These are phyloP conservation scores for Chytriomyces confervae DNA, from an alignment of 192 early-diverging fungal genomes.

Conservation along the genomic window DNA sequence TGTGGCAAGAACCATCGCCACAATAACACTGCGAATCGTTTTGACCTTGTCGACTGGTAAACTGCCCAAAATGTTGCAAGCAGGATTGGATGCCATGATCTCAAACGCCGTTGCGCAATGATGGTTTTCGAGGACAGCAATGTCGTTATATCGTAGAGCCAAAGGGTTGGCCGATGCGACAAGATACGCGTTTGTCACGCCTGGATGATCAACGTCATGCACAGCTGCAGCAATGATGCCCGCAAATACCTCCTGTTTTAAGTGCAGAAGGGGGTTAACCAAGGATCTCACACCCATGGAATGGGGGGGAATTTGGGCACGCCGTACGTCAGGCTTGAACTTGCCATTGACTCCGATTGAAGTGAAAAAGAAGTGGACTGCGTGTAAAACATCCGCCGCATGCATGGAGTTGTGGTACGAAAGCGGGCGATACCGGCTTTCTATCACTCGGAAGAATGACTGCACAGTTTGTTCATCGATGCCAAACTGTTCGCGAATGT, in stretches of 20 bases:
- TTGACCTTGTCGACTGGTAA: constrained; percentile 55
- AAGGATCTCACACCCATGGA: not conserved
- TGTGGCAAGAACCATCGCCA: constrained; percentile 56
- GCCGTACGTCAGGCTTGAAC: constrained; percentile 38
- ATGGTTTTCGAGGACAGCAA: constrained; percentile 58
- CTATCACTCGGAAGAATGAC: constrained; percentile 41
- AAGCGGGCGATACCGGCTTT: constrained; percentile 44
- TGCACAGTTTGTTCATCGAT: constrained; percentile 40
- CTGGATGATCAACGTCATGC: constrained; percentile 60
- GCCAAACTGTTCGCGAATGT: constrained; percentile 35
- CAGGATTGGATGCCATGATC: constrained; percentile 43
- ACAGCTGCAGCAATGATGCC: constrained; percentile 46
- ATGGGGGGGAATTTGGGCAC: not conserved
- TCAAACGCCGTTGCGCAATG: constrained; percentile 62
- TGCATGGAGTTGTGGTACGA: constrained; percentile 61
- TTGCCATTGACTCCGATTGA: constrained; percentile 27
- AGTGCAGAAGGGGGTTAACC: not conserved
- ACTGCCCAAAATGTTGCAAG: constrained; percentile 54
- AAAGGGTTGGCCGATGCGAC: constrained; percentile 40
- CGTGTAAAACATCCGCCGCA: constrained; percentile 60
- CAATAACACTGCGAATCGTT: constrained; percentile 45
- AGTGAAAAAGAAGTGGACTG: constrained; percentile 49
- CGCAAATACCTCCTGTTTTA: constrained; percentile 38
- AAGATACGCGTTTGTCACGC: constrained; percentile 56
- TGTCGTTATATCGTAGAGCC: constrained; percentile 57